These are phyloP conservation scores for Corchorus capsularis DNA, from an alignment of 345 rosid genomes.

Conservation along the genomic window DNA sequence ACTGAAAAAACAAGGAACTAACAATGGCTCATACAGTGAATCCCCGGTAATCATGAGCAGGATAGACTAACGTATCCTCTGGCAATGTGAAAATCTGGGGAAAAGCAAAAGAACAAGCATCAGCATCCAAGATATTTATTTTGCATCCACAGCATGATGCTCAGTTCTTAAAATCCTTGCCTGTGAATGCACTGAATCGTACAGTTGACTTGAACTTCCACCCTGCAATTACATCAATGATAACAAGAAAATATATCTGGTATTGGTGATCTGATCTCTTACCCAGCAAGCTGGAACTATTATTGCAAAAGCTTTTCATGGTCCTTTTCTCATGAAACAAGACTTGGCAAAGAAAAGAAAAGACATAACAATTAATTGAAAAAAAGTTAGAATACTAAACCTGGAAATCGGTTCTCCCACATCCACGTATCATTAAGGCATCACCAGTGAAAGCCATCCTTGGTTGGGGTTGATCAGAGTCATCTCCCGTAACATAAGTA, in stretches of 20 bases:
- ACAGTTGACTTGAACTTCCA: conserved; percentile 75
- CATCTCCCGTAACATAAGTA: conserved; percentile 89
- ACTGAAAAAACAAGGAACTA: neutral
- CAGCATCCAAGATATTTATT: neutral
- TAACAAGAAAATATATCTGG: neutral
- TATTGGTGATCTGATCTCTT: neutral
- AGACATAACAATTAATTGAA: neutral
- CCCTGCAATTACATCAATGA: conserved; percentile 44
- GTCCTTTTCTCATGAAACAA: neutral
- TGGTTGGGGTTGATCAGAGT: conserved; percentile 71
- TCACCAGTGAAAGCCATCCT: conserved; percentile 95
- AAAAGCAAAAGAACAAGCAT: neutral
- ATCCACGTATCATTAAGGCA: conserved; percentile 82
- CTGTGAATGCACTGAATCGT: conserved; percentile 92
- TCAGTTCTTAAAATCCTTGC: conserved; percentile 35
- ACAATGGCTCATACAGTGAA: conserved; percentile 52
- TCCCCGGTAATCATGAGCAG: conserved; percentile 92
- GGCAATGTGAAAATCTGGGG: conserved; percentile 85
- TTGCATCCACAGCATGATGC: neutral
- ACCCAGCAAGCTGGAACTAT: neutral
- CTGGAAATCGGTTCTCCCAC: conserved; percentile 98
- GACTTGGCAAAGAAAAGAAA: neutral
- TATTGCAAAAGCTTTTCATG: neutral
- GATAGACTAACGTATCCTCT: conserved; percentile 77
- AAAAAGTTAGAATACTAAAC: conserved; percentile 26